Evolutionary conservation across 2,329 filamentous ascomycete genomes (phyloP), one percentile per base, ranked within the genome.

Genomic region (Phyllosticta citriasiana): DNA sequence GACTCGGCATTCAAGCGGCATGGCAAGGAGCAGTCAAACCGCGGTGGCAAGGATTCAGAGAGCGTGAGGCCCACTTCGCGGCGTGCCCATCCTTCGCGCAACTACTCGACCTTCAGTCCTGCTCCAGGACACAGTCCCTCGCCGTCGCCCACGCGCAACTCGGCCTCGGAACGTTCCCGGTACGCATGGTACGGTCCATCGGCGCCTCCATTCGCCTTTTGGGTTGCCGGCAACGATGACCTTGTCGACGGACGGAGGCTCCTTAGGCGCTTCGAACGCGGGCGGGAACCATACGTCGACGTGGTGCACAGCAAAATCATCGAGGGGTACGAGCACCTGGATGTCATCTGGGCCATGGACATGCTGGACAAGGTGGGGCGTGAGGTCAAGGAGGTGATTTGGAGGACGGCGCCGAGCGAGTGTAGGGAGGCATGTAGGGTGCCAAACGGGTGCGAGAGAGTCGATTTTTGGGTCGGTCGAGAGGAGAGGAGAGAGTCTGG

Each of bases 331-430:
- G 93, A 97, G 76, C 93, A 97, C 74, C 80, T 97, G 4, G 93
- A 97, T 74, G 90, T 97, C 1, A 85, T 97, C 47, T 97, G 93
- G 93, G 91, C 92, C 0, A 90, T 97, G 80, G 91, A 97, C 69
- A 85, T 86, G 0, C 84, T 91, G 16, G 86, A 93, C 55, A 84
- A 93, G 71, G 89, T 97, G 0, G 94, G 92, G 4, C 80, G 78
- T 61, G 92, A 96, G 75, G 78, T 97, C 0, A 82, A 85, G 30
- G 87, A 93, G 68, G 87, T 95, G 14, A 73, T 97, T 12, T 97
- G 92, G 92, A 86, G 86, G 73, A 96, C 90, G 1, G 79, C 81
- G 60, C 73, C 79, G 3, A 72, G 76, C 22, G 76, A 78, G 78
- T 85, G 76, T 40, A 84, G 84, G 58, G 77, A 78, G 10, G 60